Conservation (phyloP, 345 rosid species). For the Anacardium occidentale region DNA sequence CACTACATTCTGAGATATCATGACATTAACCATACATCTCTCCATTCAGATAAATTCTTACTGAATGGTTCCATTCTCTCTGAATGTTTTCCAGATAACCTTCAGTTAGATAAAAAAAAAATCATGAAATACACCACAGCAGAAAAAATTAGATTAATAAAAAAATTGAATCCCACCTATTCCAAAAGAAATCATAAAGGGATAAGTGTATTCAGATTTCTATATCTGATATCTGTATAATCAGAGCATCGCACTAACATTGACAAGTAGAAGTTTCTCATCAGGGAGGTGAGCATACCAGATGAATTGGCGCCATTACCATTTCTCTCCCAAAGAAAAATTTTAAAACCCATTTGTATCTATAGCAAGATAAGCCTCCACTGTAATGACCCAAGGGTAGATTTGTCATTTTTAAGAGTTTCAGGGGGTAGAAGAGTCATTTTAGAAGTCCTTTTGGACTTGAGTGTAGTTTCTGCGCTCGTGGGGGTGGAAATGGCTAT, state of each 20-base stretch:
- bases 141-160: background rate
- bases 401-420: too few relatives aligned
- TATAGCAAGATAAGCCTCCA: conserved; percentile 3
- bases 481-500: too few relatives aligned
- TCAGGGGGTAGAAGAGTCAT: too few relatives aligned
- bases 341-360: background rate
- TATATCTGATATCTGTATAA: background rate
- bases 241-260: too few relatives aligned
- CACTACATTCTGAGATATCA: too few relatives aligned
- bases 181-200: too few relatives aligned
- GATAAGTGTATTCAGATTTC: too few relatives aligned
- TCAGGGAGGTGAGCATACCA: background rate
- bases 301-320: background rate
- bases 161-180: background rate
- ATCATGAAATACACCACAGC: background rate
- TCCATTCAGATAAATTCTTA: conserved; percentile 1
- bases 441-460: too few relatives aligned
- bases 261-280: too few relatives aligned
- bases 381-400: too few relatives aligned
- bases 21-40: background rate
- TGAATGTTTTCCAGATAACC: background rate
- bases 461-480: too few relatives aligned
- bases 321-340: background rate
- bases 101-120: background rate
- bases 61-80: background rate